phyloP scores from a whole-genome alignment of 768 basidiomycete species.

The Punctularia strigosozonata region DNA sequence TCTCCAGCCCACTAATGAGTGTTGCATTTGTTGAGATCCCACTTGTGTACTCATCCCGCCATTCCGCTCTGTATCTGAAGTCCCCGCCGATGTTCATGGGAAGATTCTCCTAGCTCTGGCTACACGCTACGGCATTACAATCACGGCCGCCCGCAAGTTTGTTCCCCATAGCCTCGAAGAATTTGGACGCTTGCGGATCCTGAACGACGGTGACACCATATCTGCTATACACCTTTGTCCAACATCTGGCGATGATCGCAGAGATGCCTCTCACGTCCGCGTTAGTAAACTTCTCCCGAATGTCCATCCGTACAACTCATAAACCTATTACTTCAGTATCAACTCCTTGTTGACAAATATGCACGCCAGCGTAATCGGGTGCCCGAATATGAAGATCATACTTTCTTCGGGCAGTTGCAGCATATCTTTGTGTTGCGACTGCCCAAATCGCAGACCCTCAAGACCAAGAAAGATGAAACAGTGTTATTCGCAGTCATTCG shows the following conservation, averaged over 20 bases:
- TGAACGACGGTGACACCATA: slow-evolving; percentile 19
- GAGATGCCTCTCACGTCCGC: slow-evolving; percentile 21
- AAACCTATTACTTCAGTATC: slow-evolving; percentile 18
- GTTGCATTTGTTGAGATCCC: no score
- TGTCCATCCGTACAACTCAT: no score
- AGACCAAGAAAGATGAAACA: slow-evolving; percentile 7
- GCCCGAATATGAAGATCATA: neutral
- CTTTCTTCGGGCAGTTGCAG: slow-evolving; percentile 23
- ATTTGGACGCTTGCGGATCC: slow-evolving; percentile 17
- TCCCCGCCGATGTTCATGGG: no score
- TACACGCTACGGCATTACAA: slow-evolving; percentile 3
- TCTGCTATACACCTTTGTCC: slow-evolving; percentile 10
- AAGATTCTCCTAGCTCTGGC: neutral
- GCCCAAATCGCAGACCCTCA: slow-evolving; percentile 6
- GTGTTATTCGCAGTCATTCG: slow-evolving; percentile 16
- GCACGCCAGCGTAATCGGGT: slow-evolving; percentile 5
- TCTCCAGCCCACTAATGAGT: no score
- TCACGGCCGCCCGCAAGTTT: slow-evolving; percentile 7
- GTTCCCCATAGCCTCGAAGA: slow-evolving; percentile 7
- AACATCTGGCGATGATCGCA: slow-evolving; percentile 8
- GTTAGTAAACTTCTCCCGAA: no score
- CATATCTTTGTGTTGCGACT: slow-evolving; percentile 18
- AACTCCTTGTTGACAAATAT: slow-evolving; percentile 19
- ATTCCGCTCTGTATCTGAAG: no score
- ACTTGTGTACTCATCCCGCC: no score